These are phyloP conservation scores for Chytridium lagenaria DNA, from an alignment of 371 early-diverging fungal genomes.

Conservation along the genomic window DNA sequence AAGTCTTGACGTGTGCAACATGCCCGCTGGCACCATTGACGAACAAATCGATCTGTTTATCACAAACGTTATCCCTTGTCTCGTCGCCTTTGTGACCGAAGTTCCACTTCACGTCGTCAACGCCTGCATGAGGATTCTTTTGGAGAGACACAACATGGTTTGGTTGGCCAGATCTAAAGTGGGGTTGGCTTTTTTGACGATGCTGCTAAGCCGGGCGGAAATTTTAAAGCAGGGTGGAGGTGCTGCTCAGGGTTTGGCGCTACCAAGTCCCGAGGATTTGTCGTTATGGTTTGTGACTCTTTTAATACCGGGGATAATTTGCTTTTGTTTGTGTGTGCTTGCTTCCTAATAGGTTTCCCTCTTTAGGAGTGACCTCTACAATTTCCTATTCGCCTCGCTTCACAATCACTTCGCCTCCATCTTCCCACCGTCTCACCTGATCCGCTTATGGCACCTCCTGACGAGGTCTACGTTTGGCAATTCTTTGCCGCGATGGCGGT, in stretches of 20 bases:
- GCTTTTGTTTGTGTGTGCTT: neutral
- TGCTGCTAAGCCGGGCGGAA: conserved; percentile 89
- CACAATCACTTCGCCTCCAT: conserved; percentile 77
- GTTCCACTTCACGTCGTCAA: conserved; percentile 81
- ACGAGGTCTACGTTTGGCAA: conserved; percentile 97
- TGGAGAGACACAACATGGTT: conserved; percentile 86
- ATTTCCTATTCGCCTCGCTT: conserved; percentile 74
- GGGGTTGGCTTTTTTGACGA: conserved; percentile 86
- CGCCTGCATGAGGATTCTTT: conserved; percentile 75
- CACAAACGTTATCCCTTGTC: conserved; percentile 79
- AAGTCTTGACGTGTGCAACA: conserved; percentile 81
- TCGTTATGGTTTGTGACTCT: conserved; percentile 71
- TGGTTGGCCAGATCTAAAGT: conserved; percentile 82
- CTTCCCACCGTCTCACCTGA: conserved; percentile 65
- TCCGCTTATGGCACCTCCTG: conserved; percentile 35
- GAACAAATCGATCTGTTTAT: conserved; percentile 83
- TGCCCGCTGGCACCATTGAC: conserved; percentile 46
- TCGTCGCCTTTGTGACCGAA: conserved; percentile 80
- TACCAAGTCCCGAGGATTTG: conserved; percentile 69
- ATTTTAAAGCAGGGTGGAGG: conserved; percentile 77
- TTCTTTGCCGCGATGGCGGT: conserved; percentile 95
- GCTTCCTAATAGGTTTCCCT: conserved; percentile 14
- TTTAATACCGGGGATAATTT: too few species aligned
- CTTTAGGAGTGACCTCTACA: conserved; percentile 65
- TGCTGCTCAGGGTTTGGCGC: conserved; percentile 59